phyloP scores from a whole-genome alignment of 768 basidiomycete genomes.

The Pleurotus djamor region DNA sequence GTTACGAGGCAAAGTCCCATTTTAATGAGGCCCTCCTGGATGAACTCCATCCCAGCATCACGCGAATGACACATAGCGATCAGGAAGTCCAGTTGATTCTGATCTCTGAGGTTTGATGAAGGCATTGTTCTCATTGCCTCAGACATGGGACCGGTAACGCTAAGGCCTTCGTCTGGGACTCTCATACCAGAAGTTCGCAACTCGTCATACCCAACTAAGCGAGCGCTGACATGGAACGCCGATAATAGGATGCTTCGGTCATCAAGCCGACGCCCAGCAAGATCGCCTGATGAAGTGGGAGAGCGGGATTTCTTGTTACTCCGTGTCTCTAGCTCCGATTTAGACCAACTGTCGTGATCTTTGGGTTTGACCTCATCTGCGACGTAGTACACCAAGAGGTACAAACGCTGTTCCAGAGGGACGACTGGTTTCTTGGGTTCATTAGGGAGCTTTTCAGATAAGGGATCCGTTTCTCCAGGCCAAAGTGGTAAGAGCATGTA shows the following conservation, averaged over 20 bases:
- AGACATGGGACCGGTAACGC: constrained; percentile 57
- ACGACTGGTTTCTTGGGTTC: constrained; percentile 31
- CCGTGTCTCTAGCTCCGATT: constrained; percentile 13
- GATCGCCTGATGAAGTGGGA: constrained; percentile 34
- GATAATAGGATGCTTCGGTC: constrained; percentile 52
- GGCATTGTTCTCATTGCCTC: constrained; percentile 51
- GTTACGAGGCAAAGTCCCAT: constrained; percentile 60
- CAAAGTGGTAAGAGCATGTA: constrained; percentile 88
- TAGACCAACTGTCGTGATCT: constrained; percentile 16
- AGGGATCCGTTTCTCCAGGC: constrained; percentile 68
- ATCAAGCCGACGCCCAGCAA: constrained; percentile 24
- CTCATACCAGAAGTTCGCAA: constrained; percentile 72
- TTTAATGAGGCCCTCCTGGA: constrained; percentile 75
- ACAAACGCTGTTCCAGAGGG: constrained; percentile 56
- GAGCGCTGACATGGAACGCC: constrained; percentile 72
- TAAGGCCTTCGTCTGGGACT: constrained; percentile 67
- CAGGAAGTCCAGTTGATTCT: constrained; percentile 38
- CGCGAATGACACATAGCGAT: constrained; percentile 64
- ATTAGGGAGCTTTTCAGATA: constrained; percentile 15
- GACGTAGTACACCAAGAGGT: constrained; percentile 81
- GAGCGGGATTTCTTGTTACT: constrained; percentile 1
- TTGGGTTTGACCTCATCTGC: constrained; percentile 3
- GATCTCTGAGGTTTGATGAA: constrained; percentile 30
- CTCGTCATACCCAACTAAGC: constrained; percentile 71
- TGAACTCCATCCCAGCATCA: constrained; percentile 71